Conservation (phyloP, 2,329 filamentous ascomycete species). For the Sporothrix phasma region DNA sequence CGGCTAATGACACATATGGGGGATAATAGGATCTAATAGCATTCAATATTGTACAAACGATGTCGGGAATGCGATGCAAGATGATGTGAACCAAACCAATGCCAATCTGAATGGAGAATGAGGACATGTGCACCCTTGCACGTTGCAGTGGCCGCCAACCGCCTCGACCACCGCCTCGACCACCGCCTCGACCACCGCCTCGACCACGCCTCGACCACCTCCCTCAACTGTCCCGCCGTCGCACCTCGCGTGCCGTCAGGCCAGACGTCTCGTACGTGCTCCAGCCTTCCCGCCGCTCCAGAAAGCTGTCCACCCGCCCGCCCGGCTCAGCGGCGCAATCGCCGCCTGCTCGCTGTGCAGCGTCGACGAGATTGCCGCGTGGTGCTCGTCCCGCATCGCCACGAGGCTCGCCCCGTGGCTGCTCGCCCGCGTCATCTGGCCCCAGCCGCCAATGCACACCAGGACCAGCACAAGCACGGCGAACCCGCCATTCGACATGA, state of each 20-base stretch:
- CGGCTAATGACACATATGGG: neutral
- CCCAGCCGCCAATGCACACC: constrained; percentile 58
- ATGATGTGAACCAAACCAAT: neutral
- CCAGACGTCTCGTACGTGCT: constrained; percentile 3
- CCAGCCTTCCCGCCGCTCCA: constrained; percentile 57
- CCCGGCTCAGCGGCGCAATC: constrained; percentile 41
- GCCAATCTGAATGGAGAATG: neutral
- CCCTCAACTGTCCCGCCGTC: neutral
- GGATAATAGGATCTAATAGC: too few species aligned
- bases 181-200: too few species aligned
- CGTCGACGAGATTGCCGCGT: constrained; percentile 54
- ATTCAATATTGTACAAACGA: too few species aligned
- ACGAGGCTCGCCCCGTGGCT: constrained; percentile 52
- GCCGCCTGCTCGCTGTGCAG: constrained; percentile 44
- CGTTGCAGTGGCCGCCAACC: too few species aligned
- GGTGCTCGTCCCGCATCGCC: constrained; percentile 55
- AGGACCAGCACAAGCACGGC: constrained; percentile 60
- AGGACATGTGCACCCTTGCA: too few species aligned
- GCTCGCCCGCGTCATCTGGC: constrained; percentile 61
- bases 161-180: neutral
- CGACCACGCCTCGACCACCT: too few species aligned
- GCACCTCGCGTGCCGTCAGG: neutral
- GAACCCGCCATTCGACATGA: constrained; percentile 73
- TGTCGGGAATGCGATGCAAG: neutral
- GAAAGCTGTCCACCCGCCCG: constrained; percentile 65